phyloP scores from a whole-genome alignment of 2,329 filamentous ascomycete species.

The Xylariaceae sp. region DNA sequence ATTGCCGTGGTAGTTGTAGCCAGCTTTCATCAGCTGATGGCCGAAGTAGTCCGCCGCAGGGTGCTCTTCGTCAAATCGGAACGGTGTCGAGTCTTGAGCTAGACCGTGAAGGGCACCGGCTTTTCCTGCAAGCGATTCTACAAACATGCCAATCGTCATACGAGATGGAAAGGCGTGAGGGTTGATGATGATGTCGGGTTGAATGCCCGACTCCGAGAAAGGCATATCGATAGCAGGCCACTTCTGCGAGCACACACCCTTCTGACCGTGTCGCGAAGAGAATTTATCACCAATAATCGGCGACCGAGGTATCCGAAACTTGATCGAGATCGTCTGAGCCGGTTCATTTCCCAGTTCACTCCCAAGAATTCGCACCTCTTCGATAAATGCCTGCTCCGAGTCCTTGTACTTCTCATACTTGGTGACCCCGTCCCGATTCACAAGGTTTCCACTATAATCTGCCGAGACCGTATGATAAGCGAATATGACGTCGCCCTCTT shows the following conservation, averaged over 20 bases:
- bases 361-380: conserved; percentile 91
- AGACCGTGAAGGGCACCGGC: conserved; percentile 91
- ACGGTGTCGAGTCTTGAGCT: conserved; percentile 95
- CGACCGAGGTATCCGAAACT: conserved; percentile 87
- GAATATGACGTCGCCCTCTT: conserved; percentile 83
- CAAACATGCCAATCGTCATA: conserved; percentile 99
- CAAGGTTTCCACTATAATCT: conserved; percentile 77
- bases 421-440: conserved; percentile 86
- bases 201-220: conserved; percentile 94
- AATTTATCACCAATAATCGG: conserved; percentile 99
- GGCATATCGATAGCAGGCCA: conserved; percentile 96
- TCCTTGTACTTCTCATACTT: conserved; percentile 97
- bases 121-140: conserved; percentile 96
- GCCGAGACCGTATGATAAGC: conserved; percentile 88
- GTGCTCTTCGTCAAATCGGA: conserved; percentile 91
- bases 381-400: conserved; percentile 83
- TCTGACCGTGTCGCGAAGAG: conserved; percentile 97
- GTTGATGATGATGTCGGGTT: conserved; percentile 98
- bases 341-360: conserved; percentile 83
- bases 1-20: conserved; percentile 98
- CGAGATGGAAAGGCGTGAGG: conserved; percentile 98
- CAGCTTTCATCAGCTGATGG: conserved; percentile 91
- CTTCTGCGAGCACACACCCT: conserved; percentile 95
- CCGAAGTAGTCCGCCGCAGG: conserved; percentile 95
- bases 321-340: conserved; percentile 87